Conservation (phyloP, 2,329 filamentous ascomycete species). For the Capronia coronata region DNA sequence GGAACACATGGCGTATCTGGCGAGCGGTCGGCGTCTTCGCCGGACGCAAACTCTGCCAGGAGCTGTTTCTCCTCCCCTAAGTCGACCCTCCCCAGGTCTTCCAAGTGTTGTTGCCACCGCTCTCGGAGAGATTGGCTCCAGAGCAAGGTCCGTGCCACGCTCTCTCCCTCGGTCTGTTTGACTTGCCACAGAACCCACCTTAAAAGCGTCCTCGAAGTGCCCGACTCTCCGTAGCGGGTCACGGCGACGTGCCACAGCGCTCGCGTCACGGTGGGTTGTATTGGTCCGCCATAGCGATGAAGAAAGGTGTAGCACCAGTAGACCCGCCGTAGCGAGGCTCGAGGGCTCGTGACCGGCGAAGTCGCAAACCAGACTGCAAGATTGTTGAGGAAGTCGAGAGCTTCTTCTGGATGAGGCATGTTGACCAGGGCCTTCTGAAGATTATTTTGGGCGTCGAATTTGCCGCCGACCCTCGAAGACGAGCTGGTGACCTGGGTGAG, state of each 20-base stretch:
- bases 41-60: neutral
- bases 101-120: conserved; percentile 4
- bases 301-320: conserved; percentile 45
- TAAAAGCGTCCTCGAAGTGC: conserved; percentile 33
- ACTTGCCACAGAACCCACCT: conserved; percentile 43
- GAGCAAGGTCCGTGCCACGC: conserved; percentile 32
- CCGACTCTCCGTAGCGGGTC: conserved; percentile 38
- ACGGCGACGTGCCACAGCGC: conserved; percentile 48
- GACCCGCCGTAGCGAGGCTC: conserved; percentile 42
- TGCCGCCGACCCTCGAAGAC: neutral
- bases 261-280: conserved; percentile 41
- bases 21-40: neutral
- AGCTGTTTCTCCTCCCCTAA: conserved; percentile 1
- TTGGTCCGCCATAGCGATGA: conserved; percentile 36
- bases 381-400: conserved; percentile 16
- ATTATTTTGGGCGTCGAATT: neutral
- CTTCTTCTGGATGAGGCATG: conserved; percentile 1
- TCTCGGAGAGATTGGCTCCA: conserved; percentile 16
- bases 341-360: conserved; percentile 26
- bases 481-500: neutral
- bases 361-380: conserved; percentile 22
- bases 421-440: neutral
- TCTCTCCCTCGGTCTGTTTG: conserved; percentile 38
- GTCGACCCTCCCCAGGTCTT: neutral
- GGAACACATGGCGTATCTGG: neutral